Evolutionary conservation across 179 eudicot species (phyloP), one percentile per base, ranked within the genome.

Genomic region (Drosera spatulata): DNA sequence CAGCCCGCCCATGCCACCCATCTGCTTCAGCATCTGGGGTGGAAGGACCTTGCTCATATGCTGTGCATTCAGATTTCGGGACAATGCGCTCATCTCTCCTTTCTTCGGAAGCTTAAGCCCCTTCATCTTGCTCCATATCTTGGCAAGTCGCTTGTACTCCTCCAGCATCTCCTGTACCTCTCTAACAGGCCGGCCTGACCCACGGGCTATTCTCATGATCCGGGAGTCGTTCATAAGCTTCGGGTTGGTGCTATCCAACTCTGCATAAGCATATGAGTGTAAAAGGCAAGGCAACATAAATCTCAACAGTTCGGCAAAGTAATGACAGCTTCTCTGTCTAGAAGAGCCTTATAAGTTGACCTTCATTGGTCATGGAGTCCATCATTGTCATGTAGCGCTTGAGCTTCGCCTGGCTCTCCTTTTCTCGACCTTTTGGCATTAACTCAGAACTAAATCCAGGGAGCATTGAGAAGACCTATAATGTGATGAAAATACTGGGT

Each of bases 281-380:
- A n/a, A n/a, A n/a, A n/a, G n/a, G n/a, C n/a, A n/a, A 14, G 4
- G 59, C 13, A 46, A 62, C 5, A 62, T 6, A 37, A 13, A 7
- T 5, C 8, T 22, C 12, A 55, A 55, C 10, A 15, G 2, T 2
- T 33, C 37, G 10, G 7, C 37, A 55, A 55, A 33, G 7, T 10
- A 4, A 33, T 6, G 9, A 1, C 41, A 22, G 37, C 41, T 37
- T 2, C 7, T 10, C 39, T 6, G 3, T 10, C 9, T 37, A 15
- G 7, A 3, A 2, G 39, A 33, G 4, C 10, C 41, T 6, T 14
- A 39, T 4, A 3, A 47, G 55, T 65, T 68, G 66, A 67, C 97
- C 99, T 81, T 88, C 96, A 57, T 93, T 71, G 50, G 99, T 89
- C 99, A 93, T 93, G 44, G 99, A 93, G 68, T 93, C 96, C 99